phyloP scores from a whole-genome alignment of 352 stramenopile genomes.

The Globisporangium polare region DNA sequence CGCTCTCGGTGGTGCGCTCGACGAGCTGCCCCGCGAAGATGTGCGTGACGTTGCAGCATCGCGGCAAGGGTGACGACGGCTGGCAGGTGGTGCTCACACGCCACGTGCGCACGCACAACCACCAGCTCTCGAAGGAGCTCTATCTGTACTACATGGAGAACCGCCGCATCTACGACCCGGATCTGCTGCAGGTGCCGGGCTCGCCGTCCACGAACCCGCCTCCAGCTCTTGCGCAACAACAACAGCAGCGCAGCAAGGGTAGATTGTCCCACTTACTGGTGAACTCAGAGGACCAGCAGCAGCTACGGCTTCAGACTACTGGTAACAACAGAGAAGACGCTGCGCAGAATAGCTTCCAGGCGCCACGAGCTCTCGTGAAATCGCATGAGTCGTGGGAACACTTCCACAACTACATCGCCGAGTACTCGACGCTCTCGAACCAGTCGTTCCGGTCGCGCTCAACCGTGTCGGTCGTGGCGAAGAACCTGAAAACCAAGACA shows the following conservation, averaged over 20 bases:
- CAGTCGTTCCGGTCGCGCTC: constrained; percentile 76
- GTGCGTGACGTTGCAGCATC: constrained; percentile 69
- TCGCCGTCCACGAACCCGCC: background rate
- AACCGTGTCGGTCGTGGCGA: constrained; percentile 50
- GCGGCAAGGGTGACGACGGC: constrained; percentile 25
- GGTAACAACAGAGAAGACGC: background rate
- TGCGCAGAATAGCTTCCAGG: constrained; percentile 7
- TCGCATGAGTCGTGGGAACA: constrained; percentile 51
- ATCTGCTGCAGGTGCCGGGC: constrained; percentile 35
- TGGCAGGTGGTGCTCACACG: constrained; percentile 80
- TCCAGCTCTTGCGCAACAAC: background rate
- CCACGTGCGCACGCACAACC: constrained; percentile 67
- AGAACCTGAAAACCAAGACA: constrained; percentile 52
- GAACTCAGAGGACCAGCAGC: background rate
- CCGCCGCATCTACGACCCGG: constrained; percentile 70
- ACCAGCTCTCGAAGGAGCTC: constrained; percentile 67
- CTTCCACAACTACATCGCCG: constrained; percentile 48
- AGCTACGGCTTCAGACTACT: background rate
- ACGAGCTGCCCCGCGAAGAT: constrained; percentile 75
- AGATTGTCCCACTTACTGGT: constrained; percentile 14
- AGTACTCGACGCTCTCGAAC: constrained; percentile 56
- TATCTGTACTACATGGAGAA: constrained; percentile 79
- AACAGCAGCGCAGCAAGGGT: background rate
- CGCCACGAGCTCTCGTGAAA: constrained; percentile 37
- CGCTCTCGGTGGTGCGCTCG: constrained; percentile 50